Conservation (phyloP, 2,329 filamentous ascomycete genomes). For the Aspergillus udagawae region DNA sequence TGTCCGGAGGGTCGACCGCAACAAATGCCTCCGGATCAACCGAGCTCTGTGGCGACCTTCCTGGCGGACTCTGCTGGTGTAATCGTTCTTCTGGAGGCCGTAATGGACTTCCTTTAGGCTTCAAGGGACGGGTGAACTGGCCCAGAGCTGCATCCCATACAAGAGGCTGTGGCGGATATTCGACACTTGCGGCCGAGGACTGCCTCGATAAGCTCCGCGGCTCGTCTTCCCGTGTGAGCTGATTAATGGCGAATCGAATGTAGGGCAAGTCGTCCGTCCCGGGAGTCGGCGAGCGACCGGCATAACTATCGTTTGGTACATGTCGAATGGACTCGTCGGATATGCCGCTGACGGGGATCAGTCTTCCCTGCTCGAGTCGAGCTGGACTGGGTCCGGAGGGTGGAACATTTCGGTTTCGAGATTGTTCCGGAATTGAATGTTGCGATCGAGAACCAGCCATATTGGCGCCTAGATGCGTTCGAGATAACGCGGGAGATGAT, state of each 20-base stretch:
- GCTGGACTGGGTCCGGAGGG: slow-evolving; percentile 23
- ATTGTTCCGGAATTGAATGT: slow-evolving; percentile 3
- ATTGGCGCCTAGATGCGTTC: slow-evolving; percentile 21
- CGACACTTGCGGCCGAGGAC: slow-evolving; percentile 39
- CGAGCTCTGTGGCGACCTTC: slow-evolving; percentile 13
- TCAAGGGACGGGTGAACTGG: slow-evolving; percentile 34
- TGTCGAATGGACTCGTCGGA: slow-evolving; percentile 24
- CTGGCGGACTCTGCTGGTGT: slow-evolving; percentile 1
- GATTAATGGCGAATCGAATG: slow-evolving; percentile 84
- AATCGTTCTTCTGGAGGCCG: slow-evolving; percentile 17
- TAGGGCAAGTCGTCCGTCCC: slow-evolving; percentile 81
- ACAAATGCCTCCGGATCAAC: slow-evolving; percentile 44
- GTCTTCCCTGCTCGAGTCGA: slow-evolving; percentile 23
- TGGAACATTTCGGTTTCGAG: slow-evolving; percentile 10
- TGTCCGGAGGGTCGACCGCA: slow-evolving; percentile 43
- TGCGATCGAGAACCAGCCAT: slow-evolving; percentile 11
- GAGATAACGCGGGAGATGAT: slow-evolving; percentile 27
- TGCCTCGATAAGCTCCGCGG: slow-evolving; percentile 53
- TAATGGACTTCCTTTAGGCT: slow-evolving; percentile 28
- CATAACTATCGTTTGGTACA: slow-evolving; percentile 24
- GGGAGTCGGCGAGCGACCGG: slow-evolving; percentile 57
- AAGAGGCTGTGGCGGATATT: slow-evolving; percentile 51
- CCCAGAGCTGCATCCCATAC: slow-evolving; percentile 46
- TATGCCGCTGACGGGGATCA: slow-evolving; percentile 18
- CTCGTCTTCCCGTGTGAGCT: slow-evolving; percentile 72